A percentile compares a stretch with the other conserved stretches of the same genome.
phyloP scores from a whole-genome alignment of 495 filamentous ascomycete genomes.

The Cairneyella variabilis region DNA sequence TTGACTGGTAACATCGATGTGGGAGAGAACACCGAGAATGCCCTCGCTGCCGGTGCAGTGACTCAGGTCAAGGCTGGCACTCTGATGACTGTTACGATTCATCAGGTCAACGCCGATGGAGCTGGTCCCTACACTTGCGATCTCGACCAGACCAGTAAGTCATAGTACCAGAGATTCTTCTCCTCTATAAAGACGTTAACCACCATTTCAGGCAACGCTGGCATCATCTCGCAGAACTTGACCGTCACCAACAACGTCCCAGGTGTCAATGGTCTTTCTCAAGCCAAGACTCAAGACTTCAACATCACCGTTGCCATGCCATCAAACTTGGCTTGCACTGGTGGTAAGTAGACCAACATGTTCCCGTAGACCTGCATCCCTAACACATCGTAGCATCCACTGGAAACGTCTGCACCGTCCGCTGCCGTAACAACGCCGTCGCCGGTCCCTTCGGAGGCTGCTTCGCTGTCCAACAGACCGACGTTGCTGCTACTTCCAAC shows the following conservation, averaged over 20 bases:
- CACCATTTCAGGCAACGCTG: slow-evolving; percentile 31
- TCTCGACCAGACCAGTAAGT: slow-evolving; percentile 35
- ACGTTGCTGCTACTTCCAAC: slow-evolving; percentile 31
- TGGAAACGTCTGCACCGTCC: slow-evolving; percentile 53
- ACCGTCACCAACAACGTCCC: slow-evolving; percentile 42
- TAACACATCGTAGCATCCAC: slow-evolving; percentile 33
- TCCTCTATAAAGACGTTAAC: not conserved
- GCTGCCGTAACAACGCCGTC: slow-evolving; percentile 51
- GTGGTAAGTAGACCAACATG: slow-evolving; percentile 30
- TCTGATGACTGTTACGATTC: slow-evolving; percentile 38
- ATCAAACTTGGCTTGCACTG: slow-evolving; percentile 33
- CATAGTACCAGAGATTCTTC: too few relatives aligned
- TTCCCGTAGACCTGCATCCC: not conserved
- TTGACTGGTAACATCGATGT: slow-evolving; percentile 51
- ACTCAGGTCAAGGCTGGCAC: slow-evolving; percentile 40
- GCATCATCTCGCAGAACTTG: slow-evolving; percentile 36
- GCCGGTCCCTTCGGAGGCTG: slow-evolving; percentile 55
- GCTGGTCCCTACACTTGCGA: slow-evolving; percentile 51
- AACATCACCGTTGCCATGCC: slow-evolving; percentile 44
- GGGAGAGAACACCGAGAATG: slow-evolving; percentile 48
- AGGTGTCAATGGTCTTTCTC: slow-evolving; percentile 42
- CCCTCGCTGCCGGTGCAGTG: slow-evolving; percentile 37
- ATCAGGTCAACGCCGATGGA: slow-evolving; percentile 54
- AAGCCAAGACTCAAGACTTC: slow-evolving; percentile 41
- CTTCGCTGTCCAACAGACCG: slow-evolving; percentile 44